Conservation (phyloP, 139 green algal genomes). For the Chlorella sp. region DNA sequence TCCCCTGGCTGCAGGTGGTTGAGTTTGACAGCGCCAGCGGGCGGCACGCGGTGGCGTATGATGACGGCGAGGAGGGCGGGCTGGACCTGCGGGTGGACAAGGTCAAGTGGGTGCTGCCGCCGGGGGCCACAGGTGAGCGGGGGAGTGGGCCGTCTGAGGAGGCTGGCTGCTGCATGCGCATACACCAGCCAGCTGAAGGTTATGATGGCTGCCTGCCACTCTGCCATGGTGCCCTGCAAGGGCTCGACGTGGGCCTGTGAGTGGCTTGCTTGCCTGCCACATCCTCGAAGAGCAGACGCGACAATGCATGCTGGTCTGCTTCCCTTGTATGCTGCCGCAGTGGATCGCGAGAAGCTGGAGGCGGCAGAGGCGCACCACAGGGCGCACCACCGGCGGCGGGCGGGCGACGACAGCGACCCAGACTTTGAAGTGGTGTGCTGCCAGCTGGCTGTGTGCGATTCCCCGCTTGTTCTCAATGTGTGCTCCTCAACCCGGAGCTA, state of each 20-base stretch:
- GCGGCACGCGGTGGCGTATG: slow-evolving; percentile 65
- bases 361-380: not conserved
- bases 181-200: not conserved
- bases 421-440: slow-evolving; percentile 34
- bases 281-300: too few species aligned
- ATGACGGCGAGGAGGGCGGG: slow-evolving; percentile 55
- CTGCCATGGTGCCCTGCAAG: too few species aligned
- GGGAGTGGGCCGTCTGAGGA: not conserved
- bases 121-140: slow-evolving; percentile 34
- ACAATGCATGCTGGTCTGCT: not conserved
- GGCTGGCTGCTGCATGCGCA: not conserved
- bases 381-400: not conserved
- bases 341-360: slow-evolving; percentile 12
- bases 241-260: too few species aligned
- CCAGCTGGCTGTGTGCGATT: not conserved
- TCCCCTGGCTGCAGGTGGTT: slow-evolving; percentile 4
- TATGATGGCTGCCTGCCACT: not conserved
- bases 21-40: slow-evolving; percentile 54
- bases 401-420: slow-evolving; percentile 36
- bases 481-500: too few species aligned
- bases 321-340: not conserved
- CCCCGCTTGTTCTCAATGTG: not conserved
- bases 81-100: slow-evolving; percentile 55
- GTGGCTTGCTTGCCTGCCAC: too few species aligned
- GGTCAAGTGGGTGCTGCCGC: slow-evolving; percentile 72